Base-by-base conservation (phyloP, 768 basidiomycete species). In the Trametopsis cervina region DNA sequence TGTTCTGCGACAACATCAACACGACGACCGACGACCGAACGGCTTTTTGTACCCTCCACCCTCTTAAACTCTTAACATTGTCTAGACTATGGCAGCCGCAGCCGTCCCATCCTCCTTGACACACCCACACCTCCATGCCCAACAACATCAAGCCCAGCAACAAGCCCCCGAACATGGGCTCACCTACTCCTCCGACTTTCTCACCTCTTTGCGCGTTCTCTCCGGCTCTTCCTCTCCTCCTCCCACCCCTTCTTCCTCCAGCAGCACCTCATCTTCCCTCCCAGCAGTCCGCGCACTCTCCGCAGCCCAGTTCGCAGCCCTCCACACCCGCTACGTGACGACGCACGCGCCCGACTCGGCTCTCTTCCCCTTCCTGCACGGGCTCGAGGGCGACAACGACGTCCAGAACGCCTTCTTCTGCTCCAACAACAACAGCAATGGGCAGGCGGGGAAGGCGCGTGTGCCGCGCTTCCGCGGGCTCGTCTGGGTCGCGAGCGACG, bases 301-400 rank as follows among this genome's bases (percentile, higher is more conserved):
- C 40, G 70, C 66, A 2, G 45, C 57, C 18, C 65, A 77, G 49
- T 89, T 89, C 59, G 70, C 80, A 2, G 60, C 70, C 17, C 65
- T 91, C 43, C 83, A 85, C 47, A 72, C 78, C 57, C 63, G 69
- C n/a, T 78, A 88, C 54, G 69, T 80, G 53, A 71, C 77, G 49
- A 66, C 78, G 1, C 86, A 93, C 64, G 79, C 88, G 1, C 85
- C 85, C 0, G 91, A 95, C 67, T 71, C 74, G 35, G 75, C 84
- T 56, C 77, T 93, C 49, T 95, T 95, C 63, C 91, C 91, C 0
- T 95, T 92, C 67, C 68, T 91, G 13, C 91, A 93, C 58, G 88
- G 90, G 38, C 72, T 93, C 51, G 90, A 93, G 58, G 83, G 88
- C 54, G 75, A 82, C 50, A 89, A 90, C 60, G 66, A 76, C 13